Conservation (phyloP, 768 basidiomycete species). For the Agrocybe chaxingu region DNA sequence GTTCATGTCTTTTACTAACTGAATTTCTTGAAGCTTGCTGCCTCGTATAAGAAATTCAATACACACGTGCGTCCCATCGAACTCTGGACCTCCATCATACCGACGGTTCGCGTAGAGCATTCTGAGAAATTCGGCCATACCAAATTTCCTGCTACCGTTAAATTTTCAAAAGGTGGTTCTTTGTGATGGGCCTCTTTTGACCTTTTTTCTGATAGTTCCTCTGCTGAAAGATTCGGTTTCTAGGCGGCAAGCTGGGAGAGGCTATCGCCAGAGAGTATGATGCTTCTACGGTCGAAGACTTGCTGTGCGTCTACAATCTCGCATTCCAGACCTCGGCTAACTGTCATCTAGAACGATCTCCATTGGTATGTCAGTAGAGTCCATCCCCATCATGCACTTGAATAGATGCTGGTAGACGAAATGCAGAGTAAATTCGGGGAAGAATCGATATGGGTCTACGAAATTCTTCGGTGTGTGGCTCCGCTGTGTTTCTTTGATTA, state of each 20-base stretch:
- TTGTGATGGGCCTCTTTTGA: not conserved
- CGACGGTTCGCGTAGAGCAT: constrained; percentile 55
- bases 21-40: constrained; percentile 58
- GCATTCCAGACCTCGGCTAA: not conserved
- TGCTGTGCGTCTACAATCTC: constrained; percentile 57
- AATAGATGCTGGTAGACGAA: constrained; percentile 46
- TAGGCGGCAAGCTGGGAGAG: constrained; percentile 92
- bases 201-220: not conserved
- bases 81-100: not conserved
- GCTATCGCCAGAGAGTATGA: constrained; percentile 86
- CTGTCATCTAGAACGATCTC: constrained; percentile 43
- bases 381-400: not conserved
- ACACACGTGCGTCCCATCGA: constrained; percentile 55
- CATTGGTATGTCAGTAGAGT: constrained; percentile 41
- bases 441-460: constrained; percentile 86
- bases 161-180: constrained; percentile 76
- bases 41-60: constrained; percentile 90
- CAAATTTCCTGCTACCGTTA: constrained; percentile 79
- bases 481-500: not conserved
- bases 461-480: constrained; percentile 69
- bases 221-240: constrained; percentile 72
- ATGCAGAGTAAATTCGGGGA: constrained; percentile 82
- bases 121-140: constrained; percentile 78
- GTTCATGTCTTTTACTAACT: not conserved
- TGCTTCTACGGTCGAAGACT: constrained; percentile 85